A percentile compares a stretch with the other conserved stretches of the same genome.
Evolutionary conservation across 208 protist species (phyloP).

Genomic region (Leishmania tropica): DNA sequence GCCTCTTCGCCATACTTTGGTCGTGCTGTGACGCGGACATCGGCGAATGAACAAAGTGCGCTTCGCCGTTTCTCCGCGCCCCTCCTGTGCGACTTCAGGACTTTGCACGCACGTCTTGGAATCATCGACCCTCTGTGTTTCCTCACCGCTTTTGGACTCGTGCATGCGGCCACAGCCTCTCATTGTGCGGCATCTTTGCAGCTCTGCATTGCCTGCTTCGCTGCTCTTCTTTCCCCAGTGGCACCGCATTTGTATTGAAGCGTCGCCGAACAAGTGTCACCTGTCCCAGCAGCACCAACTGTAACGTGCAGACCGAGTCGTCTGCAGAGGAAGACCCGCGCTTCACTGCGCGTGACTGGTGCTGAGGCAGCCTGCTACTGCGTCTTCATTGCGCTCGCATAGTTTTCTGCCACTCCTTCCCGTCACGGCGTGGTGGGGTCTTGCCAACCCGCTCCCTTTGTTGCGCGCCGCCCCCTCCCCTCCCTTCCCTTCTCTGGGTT

Average conservation of each 20-base stretch:
- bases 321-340: neutral
- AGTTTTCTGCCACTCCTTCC: neutral
- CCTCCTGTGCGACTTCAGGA: neutral
- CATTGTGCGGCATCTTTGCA: neutral
- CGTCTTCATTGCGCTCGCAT: neutral
- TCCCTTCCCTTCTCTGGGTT: neutral
- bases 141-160: neutral
- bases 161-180: neutral
- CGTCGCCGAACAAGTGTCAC: neutral
- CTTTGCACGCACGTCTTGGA: neutral
- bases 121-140: neutral
- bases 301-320: neutral
- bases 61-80: neutral
- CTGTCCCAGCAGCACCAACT: neutral
- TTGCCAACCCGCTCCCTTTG: neutral
- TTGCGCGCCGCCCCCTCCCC: neutral
- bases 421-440: neutral
- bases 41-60: neutral
- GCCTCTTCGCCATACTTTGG: neutral
- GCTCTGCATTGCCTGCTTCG: neutral
- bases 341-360: neutral
- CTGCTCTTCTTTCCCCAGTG: neutral
- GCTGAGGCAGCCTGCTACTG: neutral
- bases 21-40: neutral
- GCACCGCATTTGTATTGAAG: neutral